phyloP scores from a whole-genome alignment of 2,329 filamentous ascomycete genomes.

The Didymella arachidicola region DNA sequence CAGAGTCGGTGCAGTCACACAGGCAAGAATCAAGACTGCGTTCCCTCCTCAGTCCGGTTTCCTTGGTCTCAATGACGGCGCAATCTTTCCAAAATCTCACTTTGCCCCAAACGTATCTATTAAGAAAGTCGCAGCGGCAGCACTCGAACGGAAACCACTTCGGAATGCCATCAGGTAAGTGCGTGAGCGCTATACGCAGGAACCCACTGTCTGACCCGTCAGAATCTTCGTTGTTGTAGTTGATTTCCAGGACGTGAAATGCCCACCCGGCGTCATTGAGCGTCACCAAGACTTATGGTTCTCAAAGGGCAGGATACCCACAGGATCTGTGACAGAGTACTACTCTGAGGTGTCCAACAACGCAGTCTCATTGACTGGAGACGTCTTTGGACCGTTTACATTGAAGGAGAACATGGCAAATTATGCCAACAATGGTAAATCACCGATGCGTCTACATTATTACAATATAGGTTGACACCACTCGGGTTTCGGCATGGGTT shows the following conservation, averaged over 20 bases:
- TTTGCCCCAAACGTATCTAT: slow-evolving; percentile 19
- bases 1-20: too few relatives aligned
- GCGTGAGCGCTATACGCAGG: not conserved
- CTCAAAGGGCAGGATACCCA: slow-evolving; percentile 29
- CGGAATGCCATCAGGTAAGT: slow-evolving; percentile 26
- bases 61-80: too few relatives aligned
- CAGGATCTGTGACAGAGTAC: slow-evolving; percentile 36
- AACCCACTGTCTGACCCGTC: not conserved
- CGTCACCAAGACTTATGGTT: slow-evolving; percentile 35
- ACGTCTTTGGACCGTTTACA: slow-evolving; percentile 35
- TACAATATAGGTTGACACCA: not conserved
- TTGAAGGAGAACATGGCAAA: slow-evolving; percentile 27
- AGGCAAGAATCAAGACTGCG: too few relatives aligned
- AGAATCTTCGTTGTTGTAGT: slow-evolving; percentile 33
- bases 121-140: slow-evolving; percentile 27
- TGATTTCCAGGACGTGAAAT: slow-evolving; percentile 35
- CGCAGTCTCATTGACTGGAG: slow-evolving; percentile 29
- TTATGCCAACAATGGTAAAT: slow-evolving; percentile 32
- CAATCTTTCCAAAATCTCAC: too few relatives aligned
- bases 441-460: not conserved
- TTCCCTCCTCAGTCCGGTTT: too few relatives aligned
- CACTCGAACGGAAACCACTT: slow-evolving; percentile 29
- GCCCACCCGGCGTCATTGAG: slow-evolving; percentile 23
- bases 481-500: not conserved
- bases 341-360: slow-evolving; percentile 32